phyloP scores from a whole-genome alignment of 176 grass and related monocot genomes.

The Thalia dealbata region DNA sequence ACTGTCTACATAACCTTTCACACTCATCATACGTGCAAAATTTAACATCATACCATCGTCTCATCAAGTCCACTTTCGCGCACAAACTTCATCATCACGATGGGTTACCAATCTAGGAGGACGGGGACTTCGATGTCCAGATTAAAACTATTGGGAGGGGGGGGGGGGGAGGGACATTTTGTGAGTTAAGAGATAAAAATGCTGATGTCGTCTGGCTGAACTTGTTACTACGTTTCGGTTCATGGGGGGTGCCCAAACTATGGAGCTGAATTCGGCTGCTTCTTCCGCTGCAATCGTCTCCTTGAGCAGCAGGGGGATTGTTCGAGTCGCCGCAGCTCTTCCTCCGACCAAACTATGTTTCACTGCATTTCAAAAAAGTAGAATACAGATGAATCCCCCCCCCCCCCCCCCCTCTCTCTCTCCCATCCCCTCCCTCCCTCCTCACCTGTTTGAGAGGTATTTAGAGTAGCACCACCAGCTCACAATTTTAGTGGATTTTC shows the following conservation, averaged over 20 bases:
- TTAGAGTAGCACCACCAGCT: too few species aligned
- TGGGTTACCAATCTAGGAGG: background rate
- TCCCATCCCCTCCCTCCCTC: too few species aligned
- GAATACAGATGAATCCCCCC: too few species aligned
- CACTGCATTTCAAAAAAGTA: background rate
- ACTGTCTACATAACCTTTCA: background rate
- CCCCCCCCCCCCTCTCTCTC: too few species aligned
- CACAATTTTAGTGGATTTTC: too few species aligned
- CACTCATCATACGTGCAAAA: slow-evolving; percentile 1
- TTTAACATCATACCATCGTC: slow-evolving; percentile 1
- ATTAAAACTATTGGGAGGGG: too few species aligned
- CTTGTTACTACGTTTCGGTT: slow-evolving; percentile 17
- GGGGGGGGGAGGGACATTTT: background rate
- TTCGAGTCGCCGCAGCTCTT: slow-evolving; percentile 52
- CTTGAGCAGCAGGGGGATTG: slow-evolving; percentile 18
- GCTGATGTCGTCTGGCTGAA: background rate
- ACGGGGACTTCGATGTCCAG: too few species aligned
- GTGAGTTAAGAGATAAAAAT: background rate
- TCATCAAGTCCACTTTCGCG: background rate
- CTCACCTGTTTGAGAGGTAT: too few species aligned
- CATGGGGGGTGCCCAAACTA: slow-evolving; percentile 53
- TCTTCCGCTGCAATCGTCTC: background rate
- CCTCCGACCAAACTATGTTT: slow-evolving; percentile 46
- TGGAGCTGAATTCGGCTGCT: slow-evolving; percentile 41
- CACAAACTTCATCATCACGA: background rate